phyloP scores from a whole-genome alignment of 2,329 filamentous ascomycete genomes.

The Xylaria sp. region DNA sequence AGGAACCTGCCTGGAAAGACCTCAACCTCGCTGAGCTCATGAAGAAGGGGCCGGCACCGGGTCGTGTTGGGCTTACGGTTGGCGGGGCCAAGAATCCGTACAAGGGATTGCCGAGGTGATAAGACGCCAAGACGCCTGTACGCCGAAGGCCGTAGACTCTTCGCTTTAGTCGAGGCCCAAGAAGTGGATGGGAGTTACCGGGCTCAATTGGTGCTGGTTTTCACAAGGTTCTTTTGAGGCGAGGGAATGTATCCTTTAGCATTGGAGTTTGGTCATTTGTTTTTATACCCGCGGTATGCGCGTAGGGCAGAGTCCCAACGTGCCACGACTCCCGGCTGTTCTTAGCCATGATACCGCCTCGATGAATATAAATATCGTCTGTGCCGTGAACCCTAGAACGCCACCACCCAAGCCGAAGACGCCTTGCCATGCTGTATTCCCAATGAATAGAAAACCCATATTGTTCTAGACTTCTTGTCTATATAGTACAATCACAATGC shows the following conservation, averaged over 20 bases:
- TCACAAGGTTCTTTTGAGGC: neutral
- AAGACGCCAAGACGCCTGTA: neutral
- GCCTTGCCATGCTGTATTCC: conserved; percentile 41
- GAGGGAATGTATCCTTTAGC: conserved; percentile 5
- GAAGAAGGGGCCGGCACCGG: conserved; percentile 62
- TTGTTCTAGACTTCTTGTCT: conserved; percentile 28
- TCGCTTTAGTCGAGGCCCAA: neutral
- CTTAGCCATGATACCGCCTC: neutral
- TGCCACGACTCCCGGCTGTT: neutral
- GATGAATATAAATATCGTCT: conserved; percentile 13
- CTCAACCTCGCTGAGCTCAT: conserved; percentile 77
- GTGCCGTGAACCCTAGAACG: conserved; percentile 31
- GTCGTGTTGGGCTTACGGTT: conserved; percentile 36
- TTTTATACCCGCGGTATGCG: conserved; percentile 5
- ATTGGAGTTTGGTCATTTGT: conserved; percentile 18
- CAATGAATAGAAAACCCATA: conserved; percentile 15
- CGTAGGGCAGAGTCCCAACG: conserved; percentile 4
- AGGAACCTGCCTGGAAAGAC: conserved; percentile 82
- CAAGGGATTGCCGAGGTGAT: conserved; percentile 51
- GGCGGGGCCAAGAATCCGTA: conserved; percentile 34
- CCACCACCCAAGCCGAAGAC: conserved; percentile 32
- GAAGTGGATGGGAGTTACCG: neutral
- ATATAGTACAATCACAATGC: neutral
- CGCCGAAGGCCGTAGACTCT: neutral
- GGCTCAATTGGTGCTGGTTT: conserved; percentile 16